Percentiles rank a stretch among this genome's conserved stretches.
These are phyloP conservation scores for Ophiocordyceps australis DNA, from an alignment of 2,329 filamentous ascomycete genomes.

Conservation along the genomic window DNA sequence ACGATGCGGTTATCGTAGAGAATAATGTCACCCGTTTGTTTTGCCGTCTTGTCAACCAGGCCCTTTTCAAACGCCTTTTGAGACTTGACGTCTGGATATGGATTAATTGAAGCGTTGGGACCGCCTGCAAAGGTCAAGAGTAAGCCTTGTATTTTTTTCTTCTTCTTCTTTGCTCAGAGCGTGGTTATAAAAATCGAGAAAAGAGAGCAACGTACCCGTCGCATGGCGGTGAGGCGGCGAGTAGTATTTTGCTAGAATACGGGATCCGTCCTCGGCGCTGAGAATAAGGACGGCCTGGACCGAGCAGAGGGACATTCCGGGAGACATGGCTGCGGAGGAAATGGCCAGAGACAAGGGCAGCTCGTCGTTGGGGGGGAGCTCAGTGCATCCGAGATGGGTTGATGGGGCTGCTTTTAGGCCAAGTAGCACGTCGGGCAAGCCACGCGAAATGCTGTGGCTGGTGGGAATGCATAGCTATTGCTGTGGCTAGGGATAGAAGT, in stretches of 20 bases:
- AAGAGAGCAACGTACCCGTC: constrained; percentile 16
- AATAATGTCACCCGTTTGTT: constrained; percentile 90
- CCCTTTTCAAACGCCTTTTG: constrained; percentile 97
- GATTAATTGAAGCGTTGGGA: constrained; percentile 41
- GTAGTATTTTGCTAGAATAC: constrained; percentile 94
- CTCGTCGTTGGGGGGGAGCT: too few species aligned
- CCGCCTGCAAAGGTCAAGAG: constrained; percentile 7
- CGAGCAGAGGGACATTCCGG: constrained; percentile 58
- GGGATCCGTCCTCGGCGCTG: constrained; percentile 70
- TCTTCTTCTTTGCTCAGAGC: too few species aligned
- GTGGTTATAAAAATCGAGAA: too few species aligned
- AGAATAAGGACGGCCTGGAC: constrained; percentile 65
- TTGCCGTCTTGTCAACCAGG: constrained; percentile 84
- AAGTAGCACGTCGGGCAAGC: too few species aligned
- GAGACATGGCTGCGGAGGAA: constrained; percentile 35
- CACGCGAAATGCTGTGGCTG: too few species aligned
- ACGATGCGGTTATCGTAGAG: constrained; percentile 94
- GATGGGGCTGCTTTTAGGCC: too few species aligned
- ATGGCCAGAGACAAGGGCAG: not conserved
- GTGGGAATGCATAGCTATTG: too few species aligned
- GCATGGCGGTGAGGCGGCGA: constrained; percentile 34
- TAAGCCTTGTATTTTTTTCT: too few species aligned
- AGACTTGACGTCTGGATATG: constrained; percentile 77
- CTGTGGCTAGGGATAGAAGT: too few species aligned
- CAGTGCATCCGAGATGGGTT: too few species aligned